Evolutionary conservation across 768 basidiomycete genomes (phyloP).

Genomic region (Pleurotus tuoliensis): DNA sequence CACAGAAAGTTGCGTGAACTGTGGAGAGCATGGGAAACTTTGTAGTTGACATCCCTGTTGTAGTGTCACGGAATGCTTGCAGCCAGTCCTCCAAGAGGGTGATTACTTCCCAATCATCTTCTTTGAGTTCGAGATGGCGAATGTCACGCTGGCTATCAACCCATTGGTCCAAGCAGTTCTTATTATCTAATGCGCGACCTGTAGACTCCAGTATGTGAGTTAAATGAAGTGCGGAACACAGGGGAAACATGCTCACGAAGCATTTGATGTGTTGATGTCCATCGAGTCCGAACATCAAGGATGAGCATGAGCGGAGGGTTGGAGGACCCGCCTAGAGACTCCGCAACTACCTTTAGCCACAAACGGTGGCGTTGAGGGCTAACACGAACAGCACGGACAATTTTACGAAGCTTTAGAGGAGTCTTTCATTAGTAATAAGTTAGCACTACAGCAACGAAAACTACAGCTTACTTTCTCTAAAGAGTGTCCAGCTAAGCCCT

Average conservation of each 20-base stretch:
- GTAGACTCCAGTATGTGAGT: too few relatives aligned
- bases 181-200: background rate
- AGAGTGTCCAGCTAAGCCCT: too few relatives aligned
- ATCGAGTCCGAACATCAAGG: slow-evolving; percentile 23
- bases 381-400: slow-evolving; percentile 10
- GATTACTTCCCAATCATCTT: background rate
- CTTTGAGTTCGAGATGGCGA: background rate
- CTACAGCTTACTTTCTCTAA: too few relatives aligned
- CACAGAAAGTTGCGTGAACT: too few relatives aligned
- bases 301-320: slow-evolving; percentile 19
- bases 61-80: background rate
- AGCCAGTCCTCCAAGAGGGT: background rate
- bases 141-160: background rate
- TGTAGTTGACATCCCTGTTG: background rate
- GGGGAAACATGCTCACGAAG: too few relatives aligned
- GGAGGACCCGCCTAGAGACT: background rate
- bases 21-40: too few relatives aligned
- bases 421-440: too few relatives aligned
- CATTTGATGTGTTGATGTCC: slow-evolving; percentile 28
- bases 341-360: background rate
- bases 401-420: slow-evolving; percentile 19
- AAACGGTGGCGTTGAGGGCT: slow-evolving; percentile 13
- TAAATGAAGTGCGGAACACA: too few relatives aligned
- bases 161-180: background rate
- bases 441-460: too few relatives aligned